phyloP scores from a whole-genome alignment of 1,139 yeast species.

The Magnusiomyces suaveolens region DNA sequence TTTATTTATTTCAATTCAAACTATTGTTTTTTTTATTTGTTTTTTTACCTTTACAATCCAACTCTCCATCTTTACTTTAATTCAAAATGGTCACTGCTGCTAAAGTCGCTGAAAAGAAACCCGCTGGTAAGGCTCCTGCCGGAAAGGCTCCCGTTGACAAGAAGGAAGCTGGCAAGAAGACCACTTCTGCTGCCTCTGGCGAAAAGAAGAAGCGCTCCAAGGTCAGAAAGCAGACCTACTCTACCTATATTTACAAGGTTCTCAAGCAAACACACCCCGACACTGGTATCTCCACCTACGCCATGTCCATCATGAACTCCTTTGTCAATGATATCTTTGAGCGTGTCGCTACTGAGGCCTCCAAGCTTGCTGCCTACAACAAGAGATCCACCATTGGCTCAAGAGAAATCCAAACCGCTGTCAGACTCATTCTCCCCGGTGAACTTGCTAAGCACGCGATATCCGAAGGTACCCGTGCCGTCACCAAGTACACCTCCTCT shows the following conservation, averaged over 20 bases:
- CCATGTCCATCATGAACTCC: slow-evolving; percentile 98
- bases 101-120: slow-evolving; percentile 84
- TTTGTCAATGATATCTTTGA: slow-evolving; percentile 73
- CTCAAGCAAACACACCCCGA: slow-evolving; percentile 99
- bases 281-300: slow-evolving; percentile 98
- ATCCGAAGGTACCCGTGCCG: slow-evolving; percentile 99
- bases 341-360: slow-evolving; percentile 84
- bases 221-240: slow-evolving; percentile 98
- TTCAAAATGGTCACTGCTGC: slow-evolving; percentile 62
- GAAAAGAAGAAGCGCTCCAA: slow-evolving; percentile 91
- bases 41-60: too few relatives aligned
- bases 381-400: slow-evolving; percentile 98
- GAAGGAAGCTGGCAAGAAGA: slow-evolving; percentile 91
- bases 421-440: slow-evolving; percentile 98
- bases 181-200: slow-evolving; percentile 50
- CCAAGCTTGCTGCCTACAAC: slow-evolving; percentile 99
- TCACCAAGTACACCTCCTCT: slow-evolving; percentile 90
- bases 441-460: slow-evolving; percentile 99
- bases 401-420: slow-evolving; percentile 99
- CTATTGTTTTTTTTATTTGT: too few relatives aligned
- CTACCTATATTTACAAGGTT: slow-evolving; percentile 97
- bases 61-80: slow-evolving; percentile 6
- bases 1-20: slow-evolving; percentile 20
- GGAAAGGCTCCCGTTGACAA: slow-evolving; percentile 98
- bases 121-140: slow-evolving; percentile 58